Percentiles rank a stretch among this genome's conserved stretches.
phyloP scores from a whole-genome alignment of 257 asterid genomes.

The Solanum dulcamara region DNA sequence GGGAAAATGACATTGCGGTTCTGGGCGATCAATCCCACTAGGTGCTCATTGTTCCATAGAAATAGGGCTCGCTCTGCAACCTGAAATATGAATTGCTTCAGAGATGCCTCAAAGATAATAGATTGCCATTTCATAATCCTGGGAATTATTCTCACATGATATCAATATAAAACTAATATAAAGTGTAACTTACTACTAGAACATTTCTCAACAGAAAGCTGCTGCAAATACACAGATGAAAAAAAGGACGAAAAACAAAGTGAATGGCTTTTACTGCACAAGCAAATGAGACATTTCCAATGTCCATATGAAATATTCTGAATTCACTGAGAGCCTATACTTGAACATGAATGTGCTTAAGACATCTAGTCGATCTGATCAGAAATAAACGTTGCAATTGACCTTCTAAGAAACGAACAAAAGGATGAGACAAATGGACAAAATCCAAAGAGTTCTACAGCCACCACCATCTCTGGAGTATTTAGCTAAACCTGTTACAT shows the following conservation, averaged over 20 bases:
- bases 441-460: background rate
- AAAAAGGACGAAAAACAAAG: background rate
- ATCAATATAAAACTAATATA: background rate
- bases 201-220: background rate
- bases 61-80: constrained; percentile 39
- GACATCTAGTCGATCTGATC: background rate
- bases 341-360: background rate
- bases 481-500: background rate
- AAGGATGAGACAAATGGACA: background rate
- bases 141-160: background rate
- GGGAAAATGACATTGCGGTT: constrained; percentile 22
- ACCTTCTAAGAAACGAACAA: background rate
- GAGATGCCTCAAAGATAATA: background rate
- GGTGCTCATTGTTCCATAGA: constrained; percentile 32
- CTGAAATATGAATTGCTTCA: constrained; percentile 9
- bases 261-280: background rate
- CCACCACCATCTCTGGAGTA: background rate
- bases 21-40: constrained; percentile 29
- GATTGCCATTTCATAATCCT: background rate
- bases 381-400: background rate
- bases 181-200: background rate
- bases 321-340: background rate
- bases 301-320: background rate
- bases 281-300: background rate
- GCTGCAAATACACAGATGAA: background rate